These are phyloP conservation scores for Daldinia decipiens DNA, from an alignment of 495 filamentous ascomycete species.

Conservation along the genomic window DNA sequence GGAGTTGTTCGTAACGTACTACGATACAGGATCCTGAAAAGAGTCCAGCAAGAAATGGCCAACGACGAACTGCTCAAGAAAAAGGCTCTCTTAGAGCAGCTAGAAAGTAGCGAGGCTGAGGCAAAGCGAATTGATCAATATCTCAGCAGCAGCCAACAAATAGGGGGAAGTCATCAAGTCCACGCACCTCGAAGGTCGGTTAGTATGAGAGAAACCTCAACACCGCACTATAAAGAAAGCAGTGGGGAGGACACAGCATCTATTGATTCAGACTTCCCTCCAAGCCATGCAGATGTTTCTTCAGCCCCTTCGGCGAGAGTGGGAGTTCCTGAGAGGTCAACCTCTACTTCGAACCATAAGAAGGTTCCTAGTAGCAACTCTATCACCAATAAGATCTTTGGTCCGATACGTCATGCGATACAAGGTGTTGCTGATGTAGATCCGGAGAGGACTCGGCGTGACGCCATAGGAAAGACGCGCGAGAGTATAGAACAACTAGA, in stretches of 20 bases:
- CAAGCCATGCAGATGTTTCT: slow-evolving; percentile 78
- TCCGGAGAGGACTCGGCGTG: slow-evolving; percentile 88
- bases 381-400: slow-evolving; percentile 93
- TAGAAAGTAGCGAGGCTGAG: slow-evolving; percentile 90
- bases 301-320: slow-evolving; percentile 70
- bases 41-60: slow-evolving; percentile 97
- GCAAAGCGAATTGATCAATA: slow-evolving; percentile 93
- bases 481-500: slow-evolving; percentile 81
- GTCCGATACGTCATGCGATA: slow-evolving; percentile 90
- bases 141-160: slow-evolving; percentile 72
- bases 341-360: slow-evolving; percentile 64
- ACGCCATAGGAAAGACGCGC: slow-evolving; percentile 93
- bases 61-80: slow-evolving; percentile 89
- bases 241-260: slow-evolving; percentile 76
- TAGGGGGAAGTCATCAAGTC: slow-evolving; percentile 49
- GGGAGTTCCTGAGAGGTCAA: slow-evolving; percentile 59
- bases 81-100: slow-evolving; percentile 75
- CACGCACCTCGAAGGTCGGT: slow-evolving; percentile 71
- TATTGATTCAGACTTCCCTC: slow-evolving; percentile 94
- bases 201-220: slow-evolving; percentile 63
- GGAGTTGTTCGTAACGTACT: slow-evolving; percentile 90
- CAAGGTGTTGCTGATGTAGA: slow-evolving; percentile 97
- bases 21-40: slow-evolving; percentile 87
- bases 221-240: slow-evolving; percentile 59
- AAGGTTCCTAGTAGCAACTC: slow-evolving; percentile 82